phyloP scores from a whole-genome alignment of 306 rosid genomes.

The Medicago truncatula region DNA sequence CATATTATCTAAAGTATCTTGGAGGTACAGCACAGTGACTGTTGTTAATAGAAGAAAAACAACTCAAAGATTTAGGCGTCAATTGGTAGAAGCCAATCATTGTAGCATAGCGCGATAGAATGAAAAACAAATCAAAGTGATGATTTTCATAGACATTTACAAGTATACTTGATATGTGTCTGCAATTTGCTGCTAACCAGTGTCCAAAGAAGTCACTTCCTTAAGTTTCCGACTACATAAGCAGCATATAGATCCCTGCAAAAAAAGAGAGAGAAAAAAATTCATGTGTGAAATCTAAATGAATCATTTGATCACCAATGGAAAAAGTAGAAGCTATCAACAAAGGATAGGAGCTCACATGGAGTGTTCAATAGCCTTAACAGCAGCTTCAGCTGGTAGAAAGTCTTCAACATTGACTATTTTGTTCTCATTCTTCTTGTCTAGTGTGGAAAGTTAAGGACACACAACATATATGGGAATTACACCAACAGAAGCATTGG shows the following conservation, averaged over 20 bases:
- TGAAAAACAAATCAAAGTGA: constrained; percentile 40
- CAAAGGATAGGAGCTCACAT: constrained; percentile 63
- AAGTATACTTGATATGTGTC: constrained; percentile 18
- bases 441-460: constrained; percentile 63
- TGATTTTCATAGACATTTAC: constrained; percentile 37
- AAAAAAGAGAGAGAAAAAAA: neutral
- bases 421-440: constrained; percentile 98
- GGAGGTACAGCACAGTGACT: constrained; percentile 1
- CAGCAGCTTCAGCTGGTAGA: constrained; percentile 81
- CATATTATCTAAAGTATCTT: constrained; percentile 18
- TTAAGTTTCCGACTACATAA: constrained; percentile 83
- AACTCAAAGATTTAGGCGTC: constrained; percentile 16
- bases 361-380: constrained; percentile 77
- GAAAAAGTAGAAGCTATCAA: constrained; percentile 18
- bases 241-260: constrained; percentile 92
- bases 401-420: constrained; percentile 94
- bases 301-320: constrained; percentile 10
- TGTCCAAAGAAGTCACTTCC: constrained; percentile 63
- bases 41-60: neutral
- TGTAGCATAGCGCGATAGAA: neutral
- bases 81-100: constrained; percentile 11
- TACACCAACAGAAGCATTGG: constrained; percentile 42
- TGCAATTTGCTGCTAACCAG: constrained; percentile 25
- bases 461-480: constrained; percentile 19
- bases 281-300: neutral